A percentile compares a stretch with the other conserved stretches of the same genome.
phyloP scores from a whole-genome alignment of 2,329 filamentous ascomycete species.

The Tolypocladium nubicola region DNA sequence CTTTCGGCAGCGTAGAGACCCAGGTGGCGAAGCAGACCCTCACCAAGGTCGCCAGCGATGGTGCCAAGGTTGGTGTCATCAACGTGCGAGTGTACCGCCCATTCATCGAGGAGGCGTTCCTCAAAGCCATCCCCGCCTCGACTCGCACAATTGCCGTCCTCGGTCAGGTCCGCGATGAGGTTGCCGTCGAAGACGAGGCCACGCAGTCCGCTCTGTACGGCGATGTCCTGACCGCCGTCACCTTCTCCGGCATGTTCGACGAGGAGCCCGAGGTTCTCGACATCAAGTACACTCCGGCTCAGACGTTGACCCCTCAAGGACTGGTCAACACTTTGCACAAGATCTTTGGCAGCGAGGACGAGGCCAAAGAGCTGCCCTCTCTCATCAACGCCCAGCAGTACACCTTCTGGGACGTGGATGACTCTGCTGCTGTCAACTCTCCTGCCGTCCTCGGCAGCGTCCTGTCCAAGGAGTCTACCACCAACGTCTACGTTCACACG shows the following conservation, averaged over 20 bases:
- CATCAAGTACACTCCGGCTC: conserved; percentile 75
- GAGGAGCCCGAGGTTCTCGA: conserved; percentile 60
- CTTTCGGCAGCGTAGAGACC: conserved; percentile 85
- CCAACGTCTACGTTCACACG: conserved; percentile 51
- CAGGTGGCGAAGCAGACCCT: conserved; percentile 78
- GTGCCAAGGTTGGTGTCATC: conserved; percentile 73
- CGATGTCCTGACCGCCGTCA: conserved; percentile 79
- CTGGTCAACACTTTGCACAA: conserved; percentile 40
- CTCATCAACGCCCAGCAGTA: conserved; percentile 64
- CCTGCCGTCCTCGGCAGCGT: conserved; percentile 48
- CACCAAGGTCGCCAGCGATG: conserved; percentile 58
- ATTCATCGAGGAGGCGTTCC: conserved; percentile 89
- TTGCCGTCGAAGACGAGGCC: conserved; percentile 62
- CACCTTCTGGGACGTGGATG: conserved; percentile 86
- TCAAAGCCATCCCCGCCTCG: conserved; percentile 67
- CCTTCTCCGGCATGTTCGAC: conserved; percentile 62
- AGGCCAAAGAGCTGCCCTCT: conserved; percentile 27
- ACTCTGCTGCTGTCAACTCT: conserved; percentile 55
- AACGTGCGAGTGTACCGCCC: conserved; percentile 91
- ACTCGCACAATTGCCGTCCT: conserved; percentile 71
- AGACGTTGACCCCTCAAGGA: conserved; percentile 43
- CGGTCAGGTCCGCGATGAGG: conserved; percentile 71
- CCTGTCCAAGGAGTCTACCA: conserved; percentile 62
- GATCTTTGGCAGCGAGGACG: conserved; percentile 44
- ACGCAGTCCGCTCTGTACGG: conserved; percentile 79